phyloP scores from a whole-genome alignment of 495 filamentous ascomycete genomes.

The Aspergillus carlsbadensis region DNA sequence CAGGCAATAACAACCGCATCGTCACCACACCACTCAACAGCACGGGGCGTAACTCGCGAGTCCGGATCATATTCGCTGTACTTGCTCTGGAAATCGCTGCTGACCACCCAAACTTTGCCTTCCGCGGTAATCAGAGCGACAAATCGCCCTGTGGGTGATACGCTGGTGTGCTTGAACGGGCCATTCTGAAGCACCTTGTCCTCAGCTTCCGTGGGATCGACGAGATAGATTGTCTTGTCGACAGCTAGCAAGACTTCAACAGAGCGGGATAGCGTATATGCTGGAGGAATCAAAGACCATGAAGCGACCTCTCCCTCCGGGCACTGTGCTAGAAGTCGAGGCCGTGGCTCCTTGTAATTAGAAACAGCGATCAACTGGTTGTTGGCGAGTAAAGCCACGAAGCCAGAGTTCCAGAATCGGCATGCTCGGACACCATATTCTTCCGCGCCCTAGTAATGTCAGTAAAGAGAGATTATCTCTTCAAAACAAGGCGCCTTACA shows the following conservation, averaged over 20 bases:
- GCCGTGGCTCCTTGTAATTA: conserved; percentile 85
- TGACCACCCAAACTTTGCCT: conserved; percentile 89
- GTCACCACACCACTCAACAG: conserved; percentile 94
- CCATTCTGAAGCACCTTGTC: conserved; percentile 88
- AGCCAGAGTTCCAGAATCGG: conserved; percentile 86
- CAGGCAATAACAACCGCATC: conserved; percentile 92
- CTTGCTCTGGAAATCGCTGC: conserved; percentile 87
- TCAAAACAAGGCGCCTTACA: conserved; percentile 49
- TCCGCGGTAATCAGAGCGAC: conserved; percentile 82
- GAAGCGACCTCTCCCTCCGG: conserved; percentile 79
- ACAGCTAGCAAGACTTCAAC: conserved; percentile 92
- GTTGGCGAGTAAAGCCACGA: conserved; percentile 89
- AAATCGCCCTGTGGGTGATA: conserved; percentile 88
- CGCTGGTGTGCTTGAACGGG: conserved; percentile 84
- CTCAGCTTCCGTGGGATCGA: conserved; percentile 86
- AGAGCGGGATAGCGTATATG: conserved; percentile 87
- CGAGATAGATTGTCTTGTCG: conserved; percentile 76
- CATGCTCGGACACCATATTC: conserved; percentile 83
- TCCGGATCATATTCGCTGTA: conserved; percentile 89
- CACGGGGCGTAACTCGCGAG: conserved; percentile 79
- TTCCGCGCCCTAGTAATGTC: conserved; percentile 64
- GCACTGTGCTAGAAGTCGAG: conserved; percentile 74
- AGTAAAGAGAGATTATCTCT: no score
- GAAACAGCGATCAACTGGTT: conserved; percentile 85
- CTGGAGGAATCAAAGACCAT: conserved; percentile 87